Evolutionary conservation across 306 rosid species (phyloP).

Genomic region (Gynostemma pentaphyllum): DNA sequence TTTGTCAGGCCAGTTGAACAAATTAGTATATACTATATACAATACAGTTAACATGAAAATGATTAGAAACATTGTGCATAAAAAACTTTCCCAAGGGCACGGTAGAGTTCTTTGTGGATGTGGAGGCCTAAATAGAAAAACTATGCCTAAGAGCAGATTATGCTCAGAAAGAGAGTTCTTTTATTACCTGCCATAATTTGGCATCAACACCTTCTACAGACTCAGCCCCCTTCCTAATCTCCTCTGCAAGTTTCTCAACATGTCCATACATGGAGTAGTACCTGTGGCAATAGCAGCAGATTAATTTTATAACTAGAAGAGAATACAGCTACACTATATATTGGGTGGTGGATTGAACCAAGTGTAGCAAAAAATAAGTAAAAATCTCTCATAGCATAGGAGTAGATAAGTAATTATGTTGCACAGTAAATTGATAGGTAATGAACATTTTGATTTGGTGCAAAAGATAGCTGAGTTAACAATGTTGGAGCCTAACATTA

Average conservation of each 20-base stretch:
- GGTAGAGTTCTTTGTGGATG: not conserved
- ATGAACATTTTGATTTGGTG: not conserved
- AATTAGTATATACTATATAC: too few relatives aligned
- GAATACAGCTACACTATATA: not conserved
- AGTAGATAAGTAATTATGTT: not conserved
- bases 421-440: not conserved
- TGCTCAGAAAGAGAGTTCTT: not conserved
- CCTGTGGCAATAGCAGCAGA: conserved; percentile 29
- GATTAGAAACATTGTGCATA: not conserved
- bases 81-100: not conserved
- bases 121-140: not conserved
- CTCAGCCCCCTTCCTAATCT: conserved; percentile 77
- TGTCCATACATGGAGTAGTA: conserved; percentile 96
- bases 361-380: not conserved
- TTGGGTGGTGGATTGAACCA: not conserved
- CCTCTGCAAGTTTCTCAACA: conserved; percentile 84
- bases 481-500: not conserved
- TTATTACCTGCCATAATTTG: conserved; percentile 69
- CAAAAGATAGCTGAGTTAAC: not conserved
- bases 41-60: not conserved
- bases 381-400: not conserved
- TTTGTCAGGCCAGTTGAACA: not conserved
- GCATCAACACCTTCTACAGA: conserved; percentile 89
- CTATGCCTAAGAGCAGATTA: not conserved
- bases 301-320: not conserved